phyloP scores from a whole-genome alignment of 2,329 filamentous ascomycete genomes.

The Colletotrichum simmondsii region DNA sequence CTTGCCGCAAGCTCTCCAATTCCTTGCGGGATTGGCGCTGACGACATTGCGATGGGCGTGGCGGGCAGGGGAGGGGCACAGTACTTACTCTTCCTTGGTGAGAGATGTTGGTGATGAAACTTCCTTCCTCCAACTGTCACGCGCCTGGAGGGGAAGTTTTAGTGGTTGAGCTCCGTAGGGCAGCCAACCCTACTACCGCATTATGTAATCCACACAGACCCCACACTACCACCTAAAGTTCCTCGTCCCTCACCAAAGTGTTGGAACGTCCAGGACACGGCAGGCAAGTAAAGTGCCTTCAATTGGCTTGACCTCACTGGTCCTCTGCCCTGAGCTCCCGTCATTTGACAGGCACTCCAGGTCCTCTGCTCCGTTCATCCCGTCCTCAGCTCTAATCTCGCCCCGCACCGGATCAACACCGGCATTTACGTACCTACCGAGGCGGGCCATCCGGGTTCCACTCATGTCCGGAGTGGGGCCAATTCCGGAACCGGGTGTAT shows the following conservation, averaged over 20 bases:
- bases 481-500: not conserved
- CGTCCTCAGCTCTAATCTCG: not conserved
- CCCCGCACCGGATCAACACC: not conserved
- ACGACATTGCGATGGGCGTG: not conserved
- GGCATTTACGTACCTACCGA: not conserved
- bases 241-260: not conserved
- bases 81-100: slow-evolving; percentile 36
- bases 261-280: not conserved
- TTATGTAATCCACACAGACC: slow-evolving; percentile 19
- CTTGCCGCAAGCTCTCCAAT: not conserved
- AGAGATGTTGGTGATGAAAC: slow-evolving; percentile 37
- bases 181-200: slow-evolving; percentile 31
- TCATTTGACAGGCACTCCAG: too few relatives aligned
- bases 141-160: slow-evolving; percentile 26
- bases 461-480: not conserved
- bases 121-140: slow-evolving; percentile 20
- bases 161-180: slow-evolving; percentile 33
- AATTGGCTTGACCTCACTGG: not conserved
- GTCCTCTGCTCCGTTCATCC: not conserved
- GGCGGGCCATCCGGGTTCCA: not conserved
- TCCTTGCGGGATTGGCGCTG: not conserved
- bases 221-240: not conserved
- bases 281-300: not conserved
- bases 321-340: not conserved
- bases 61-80: not conserved